Percentiles rank a stretch among this genome's conserved stretches.
These are phyloP conservation scores for Calycina marina DNA, from an alignment of 2,329 filamentous ascomycete genomes.

Conservation along the genomic window DNA sequence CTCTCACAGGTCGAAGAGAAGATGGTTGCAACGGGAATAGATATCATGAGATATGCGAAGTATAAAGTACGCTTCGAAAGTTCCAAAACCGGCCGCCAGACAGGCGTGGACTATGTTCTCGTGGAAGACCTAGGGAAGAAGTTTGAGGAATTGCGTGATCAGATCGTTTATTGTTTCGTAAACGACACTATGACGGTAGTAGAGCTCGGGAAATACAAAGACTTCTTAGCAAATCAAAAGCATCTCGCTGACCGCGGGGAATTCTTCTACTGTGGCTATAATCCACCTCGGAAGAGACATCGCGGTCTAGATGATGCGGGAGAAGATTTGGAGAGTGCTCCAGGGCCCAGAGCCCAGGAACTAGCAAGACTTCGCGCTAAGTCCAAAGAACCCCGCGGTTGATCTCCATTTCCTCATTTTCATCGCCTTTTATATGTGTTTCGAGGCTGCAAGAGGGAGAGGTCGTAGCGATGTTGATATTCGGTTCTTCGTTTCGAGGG, in stretches of 20 bases:
- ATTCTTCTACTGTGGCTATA: constrained; percentile 10
- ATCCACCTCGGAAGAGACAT: constrained; percentile 9
- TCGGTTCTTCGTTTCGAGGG: neutral
- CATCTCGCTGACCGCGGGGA: constrained; percentile 8
- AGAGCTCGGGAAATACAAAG: constrained; percentile 10
- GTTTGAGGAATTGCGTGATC: constrained; percentile 8
- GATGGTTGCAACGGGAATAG: constrained; percentile 10
- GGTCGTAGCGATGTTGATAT: too few species aligned
- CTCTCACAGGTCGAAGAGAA: constrained; percentile 11
- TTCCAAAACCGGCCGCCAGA: constrained; percentile 7
- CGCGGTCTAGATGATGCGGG: constrained; percentile 8
- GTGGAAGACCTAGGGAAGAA: constrained; percentile 9
- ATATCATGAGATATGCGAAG: constrained; percentile 10
- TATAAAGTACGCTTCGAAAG: constrained; percentile 12
- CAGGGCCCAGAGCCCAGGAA: constrained; percentile 6
- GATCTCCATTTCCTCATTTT: constrained; percentile 3
- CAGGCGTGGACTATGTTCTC: constrained; percentile 9
- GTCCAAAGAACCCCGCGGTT: constrained; percentile 6
- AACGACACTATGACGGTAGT: constrained; percentile 9
- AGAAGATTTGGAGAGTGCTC: constrained; percentile 9
- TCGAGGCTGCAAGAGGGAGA: too few species aligned
- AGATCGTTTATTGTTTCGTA: constrained; percentile 12
- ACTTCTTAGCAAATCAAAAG: constrained; percentile 11
- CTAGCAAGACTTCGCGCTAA: constrained; percentile 9
- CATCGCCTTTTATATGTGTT: constrained; percentile 2